Base-by-base conservation (phyloP, 345 rosid genomes). In the Salix brachista region DNA sequence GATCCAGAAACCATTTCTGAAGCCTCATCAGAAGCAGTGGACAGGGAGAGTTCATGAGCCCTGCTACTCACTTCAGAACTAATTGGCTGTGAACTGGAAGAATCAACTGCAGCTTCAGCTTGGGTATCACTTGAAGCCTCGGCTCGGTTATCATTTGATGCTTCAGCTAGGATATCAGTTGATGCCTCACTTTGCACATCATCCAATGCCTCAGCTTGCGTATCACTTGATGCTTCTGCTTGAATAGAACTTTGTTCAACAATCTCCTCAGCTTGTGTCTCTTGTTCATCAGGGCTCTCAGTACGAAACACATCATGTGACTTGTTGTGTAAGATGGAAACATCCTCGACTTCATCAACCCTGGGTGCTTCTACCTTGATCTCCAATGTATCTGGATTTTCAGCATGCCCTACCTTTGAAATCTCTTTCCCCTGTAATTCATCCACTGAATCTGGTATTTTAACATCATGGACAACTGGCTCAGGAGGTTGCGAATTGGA, bases 401-500 rank as follows among this genome's bases (percentile, higher is more conserved):
- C 86, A 73, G 86, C 76, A 61, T 82, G 62, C 41, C 41, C 74
- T 68, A 71, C 66, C 56, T 83, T 89, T 1, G 52, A 73, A 52
- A 69, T 81, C 71, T 84, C 87, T 81, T 83, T 83, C 77, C 78
- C 85, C 74, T 80, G 87, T 42, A 52, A 74, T 82, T 74, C 78
- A 23, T 79, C 83, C 70, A 71, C 69, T 32, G 79, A 82, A 80
- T 76, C 89, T 44, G 84, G 75, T 17, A 52, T 64, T 75, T 80
- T 84, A 70, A 80, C 65, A 79, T 75, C 82, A 68, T 80, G 84
- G 67, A 67, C 79, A 65, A 75, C 67, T 30, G 78, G 37, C 67
- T 86, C 92, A 61, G 85, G 81, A 80, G 85, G 5, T 74, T 84
- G 68, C 7, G 85, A 77, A 77, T 87, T 84, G 77, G 86, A 71